Evolutionary conservation across 306 rosid species (phyloP).

Genomic region (Cercis canadensis): DNA sequence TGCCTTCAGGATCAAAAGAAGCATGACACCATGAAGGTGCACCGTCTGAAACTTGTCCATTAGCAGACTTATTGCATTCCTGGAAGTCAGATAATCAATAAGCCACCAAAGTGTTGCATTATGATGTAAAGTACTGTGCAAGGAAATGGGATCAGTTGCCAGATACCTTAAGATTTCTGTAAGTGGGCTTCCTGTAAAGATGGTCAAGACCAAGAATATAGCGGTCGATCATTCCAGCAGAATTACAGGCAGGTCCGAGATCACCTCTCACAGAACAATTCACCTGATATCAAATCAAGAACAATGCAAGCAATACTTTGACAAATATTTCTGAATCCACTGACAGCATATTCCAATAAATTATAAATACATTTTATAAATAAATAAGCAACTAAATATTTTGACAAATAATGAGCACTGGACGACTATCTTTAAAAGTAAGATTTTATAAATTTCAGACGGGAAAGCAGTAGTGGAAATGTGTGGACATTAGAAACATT

Average conservation of each 20-base stretch:
- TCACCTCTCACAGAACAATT: constrained; percentile 88
- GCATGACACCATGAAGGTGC: constrained; percentile 90
- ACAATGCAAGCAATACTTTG: constrained; percentile 32
- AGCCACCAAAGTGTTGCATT: constrained; percentile 35
- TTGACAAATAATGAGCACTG: constrained; percentile 11
- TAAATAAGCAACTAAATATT: neutral
- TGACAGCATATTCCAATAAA: neutral
- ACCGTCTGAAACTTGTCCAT: constrained; percentile 66
- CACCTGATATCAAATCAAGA: constrained; percentile 60
- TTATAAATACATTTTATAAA: neutral
- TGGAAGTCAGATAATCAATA: constrained; percentile 49
- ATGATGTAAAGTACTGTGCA: constrained; percentile 19
- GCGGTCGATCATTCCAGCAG: constrained; percentile 94
- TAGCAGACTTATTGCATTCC: constrained; percentile 72
- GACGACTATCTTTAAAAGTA: neutral
- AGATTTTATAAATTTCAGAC: constrained; percentile 16
- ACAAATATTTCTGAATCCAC: constrained; percentile 2
- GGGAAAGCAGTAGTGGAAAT: constrained; percentile 3
- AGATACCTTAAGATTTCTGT: constrained; percentile 82
- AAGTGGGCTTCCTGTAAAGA: constrained; percentile 78
- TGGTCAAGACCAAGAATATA: constrained; percentile 74
- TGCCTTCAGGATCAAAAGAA: constrained; percentile 97
- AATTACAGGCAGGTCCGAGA: constrained; percentile 90
- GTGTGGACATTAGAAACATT: neutral
- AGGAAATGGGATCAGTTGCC: constrained; percentile 30